Base-by-base conservation (phyloP, 306 rosid genomes). In the Calophaca sinica region DNA sequence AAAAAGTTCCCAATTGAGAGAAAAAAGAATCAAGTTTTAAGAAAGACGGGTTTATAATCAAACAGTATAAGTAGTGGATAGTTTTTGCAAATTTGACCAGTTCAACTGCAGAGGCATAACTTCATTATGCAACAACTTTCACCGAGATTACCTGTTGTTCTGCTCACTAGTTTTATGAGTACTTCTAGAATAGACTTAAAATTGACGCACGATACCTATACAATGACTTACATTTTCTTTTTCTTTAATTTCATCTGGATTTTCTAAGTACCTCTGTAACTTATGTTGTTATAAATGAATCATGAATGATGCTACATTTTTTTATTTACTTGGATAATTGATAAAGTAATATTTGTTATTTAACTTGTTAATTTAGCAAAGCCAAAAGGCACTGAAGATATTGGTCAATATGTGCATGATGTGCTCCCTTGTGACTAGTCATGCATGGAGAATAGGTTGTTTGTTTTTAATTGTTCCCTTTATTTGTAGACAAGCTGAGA, bases 401-500 rank as follows among this genome's bases (percentile, higher is more conserved):
- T 59, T 28, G 29, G 29, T 45, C 5, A 8, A 57, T 42, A 26
- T 78, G 5, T 59, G 15, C 29, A 8, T 49, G 50, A 20, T 78
- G 4, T 59, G 31, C 36, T 70, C 61, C 71, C 58, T 62, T 77
- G 46, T 51, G 70, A 58, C 45, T 75, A 41, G 36, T 49, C 36
- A 39, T 74, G 29, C 48, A 33, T 51, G 41, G 31, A 33, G 31
- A 59, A 60, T 63, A 31, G 76, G 53, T 57, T 64, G 0, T 53
- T 12, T 77, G 45, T 46, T 52, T 75, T 65, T 75, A 54, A 46
- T 68, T 78, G 46, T 76, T 69, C 36, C 39, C 7, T 70, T 60
- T 64, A 55, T 62, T 79, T 46, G 64, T 80, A 94, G 99, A 83
- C 88, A 87, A 86, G 88, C 88, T 55, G 96, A 84, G 61, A 82